These are phyloP conservation scores for Gnomoniopsis sp. DNA, from an alignment of 2,329 filamentous ascomycete genomes.

Conservation along the genomic window DNA sequence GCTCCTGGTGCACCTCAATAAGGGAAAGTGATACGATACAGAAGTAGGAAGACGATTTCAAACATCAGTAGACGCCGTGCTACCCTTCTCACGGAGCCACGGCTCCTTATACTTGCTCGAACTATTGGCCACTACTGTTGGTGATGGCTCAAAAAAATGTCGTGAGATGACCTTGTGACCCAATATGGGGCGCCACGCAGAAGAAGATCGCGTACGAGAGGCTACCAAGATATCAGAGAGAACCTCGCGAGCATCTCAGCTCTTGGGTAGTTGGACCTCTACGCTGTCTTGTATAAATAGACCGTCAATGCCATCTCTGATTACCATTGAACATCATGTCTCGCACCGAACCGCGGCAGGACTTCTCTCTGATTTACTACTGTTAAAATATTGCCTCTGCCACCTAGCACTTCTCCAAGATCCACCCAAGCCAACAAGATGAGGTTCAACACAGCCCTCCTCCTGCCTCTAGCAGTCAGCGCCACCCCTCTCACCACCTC, in stretches of 20 bases:
- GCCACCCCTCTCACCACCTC: slow-evolving; percentile 29
- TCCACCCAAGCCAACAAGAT: slow-evolving; percentile 27
- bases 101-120: background rate
- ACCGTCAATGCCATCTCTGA: no score
- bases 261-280: no score
- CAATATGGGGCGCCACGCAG: background rate
- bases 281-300: no score
- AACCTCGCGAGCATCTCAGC: no score
- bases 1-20: background rate
- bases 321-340: no score
- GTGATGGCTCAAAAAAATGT: background rate
- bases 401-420: background rate
- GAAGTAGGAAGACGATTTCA: background rate
- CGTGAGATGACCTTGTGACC: background rate
- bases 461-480: slow-evolving; percentile 34
- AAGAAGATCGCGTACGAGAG: background rate
- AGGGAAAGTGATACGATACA: background rate
- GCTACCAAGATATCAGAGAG: no score
- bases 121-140: slow-evolving; percentile 7
- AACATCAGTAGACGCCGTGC: background rate
- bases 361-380: no score
- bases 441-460: slow-evolving; percentile 31
- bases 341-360: no score
- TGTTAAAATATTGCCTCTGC: slow-evolving; percentile 3
- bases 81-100: slow-evolving; percentile 4